A percentile compares a stretch with the other conserved stretches of the same genome.
Conservation (phyloP, 2,329 filamentous ascomycete genomes). For the Ophiocordyceps camponoti-saundersi region DNA sequence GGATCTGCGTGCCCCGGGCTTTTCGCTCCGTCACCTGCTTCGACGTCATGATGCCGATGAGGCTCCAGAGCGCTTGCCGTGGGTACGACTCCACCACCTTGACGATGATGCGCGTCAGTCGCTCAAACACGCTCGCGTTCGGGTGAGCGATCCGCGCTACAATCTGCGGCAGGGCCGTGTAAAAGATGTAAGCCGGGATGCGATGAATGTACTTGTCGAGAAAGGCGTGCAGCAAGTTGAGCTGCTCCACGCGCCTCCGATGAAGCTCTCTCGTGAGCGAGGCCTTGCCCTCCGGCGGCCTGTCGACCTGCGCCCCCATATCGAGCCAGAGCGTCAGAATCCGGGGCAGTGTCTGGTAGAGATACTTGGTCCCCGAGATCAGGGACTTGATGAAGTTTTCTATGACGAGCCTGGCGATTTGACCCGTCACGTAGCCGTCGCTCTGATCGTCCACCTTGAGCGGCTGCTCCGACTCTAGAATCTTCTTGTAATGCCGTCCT, state of each 20-base stretch:
- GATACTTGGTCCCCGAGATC: slow-evolving; percentile 80
- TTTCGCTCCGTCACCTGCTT: slow-evolving; percentile 51
- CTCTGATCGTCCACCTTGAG: slow-evolving; percentile 63
- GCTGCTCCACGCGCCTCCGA: slow-evolving; percentile 42
- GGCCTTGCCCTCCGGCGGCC: slow-evolving; percentile 36
- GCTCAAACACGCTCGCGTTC: slow-evolving; percentile 58
- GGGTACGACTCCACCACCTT: slow-evolving; percentile 81
- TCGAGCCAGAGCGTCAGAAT: slow-evolving; percentile 90
- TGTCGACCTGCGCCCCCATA: slow-evolving; percentile 60
- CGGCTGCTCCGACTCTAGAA: slow-evolving; percentile 74
- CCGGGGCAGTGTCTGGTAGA: slow-evolving; percentile 86
- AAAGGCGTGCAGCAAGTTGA: slow-evolving; percentile 55
- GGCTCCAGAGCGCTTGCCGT: slow-evolving; percentile 78
- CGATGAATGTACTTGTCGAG: slow-evolving; percentile 62
- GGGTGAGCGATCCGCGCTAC: slow-evolving; percentile 90
- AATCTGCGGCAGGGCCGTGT: slow-evolving; percentile 74
- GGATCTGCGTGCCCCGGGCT: slow-evolving; percentile 31
- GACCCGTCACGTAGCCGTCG: slow-evolving; percentile 61
- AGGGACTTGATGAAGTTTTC: slow-evolving; percentile 86
- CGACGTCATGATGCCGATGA: slow-evolving; percentile 75
- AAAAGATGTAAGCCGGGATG: slow-evolving; percentile 62
- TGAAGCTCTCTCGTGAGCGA: slow-evolving; percentile 34
- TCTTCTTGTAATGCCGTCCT: slow-evolving; percentile 91
- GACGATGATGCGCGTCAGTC: slow-evolving; percentile 63
- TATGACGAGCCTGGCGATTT: slow-evolving; percentile 74